Evolutionary conservation across 345 rosid species (phyloP), one percentile per base, ranked within the genome.

Genomic region (Mercurialis annua): DNA sequence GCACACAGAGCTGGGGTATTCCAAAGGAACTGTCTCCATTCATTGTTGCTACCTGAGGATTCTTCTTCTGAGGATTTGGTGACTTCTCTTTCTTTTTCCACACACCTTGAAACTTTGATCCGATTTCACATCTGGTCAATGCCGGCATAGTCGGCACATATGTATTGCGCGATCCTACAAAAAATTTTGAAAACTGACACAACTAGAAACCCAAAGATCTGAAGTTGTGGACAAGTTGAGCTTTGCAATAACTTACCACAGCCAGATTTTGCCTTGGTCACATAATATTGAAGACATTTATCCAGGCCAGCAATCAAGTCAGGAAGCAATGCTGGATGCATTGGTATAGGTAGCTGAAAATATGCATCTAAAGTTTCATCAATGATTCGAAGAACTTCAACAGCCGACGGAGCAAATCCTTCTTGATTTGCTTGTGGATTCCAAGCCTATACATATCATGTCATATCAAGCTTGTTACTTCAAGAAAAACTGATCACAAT

Each of bases 51-150:
- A 81, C 88, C 83, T 91, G 96, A 73, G 99, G 78, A 78, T 82
- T 86, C 79, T 78, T 87, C 84, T 86, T 91, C 56, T 79, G 96
- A 73, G 76, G 62, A 56, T 78, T 81, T 5, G 86, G 76, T 20
- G 84, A 67, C 85, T 89, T 91, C 71, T 94, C 98, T 83, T 92
- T 94, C 85, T 89, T 94, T 84, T 86, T 94, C 87, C 92, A 92
- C 15, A 86, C 87, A 68, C 90, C 87, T 83, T 88, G 97, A 69
- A 93, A 90, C 76, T 91, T 94, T 49, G 97, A 89, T 55, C 68
- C 99, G 0, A 77, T 77, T 10, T 82, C 82, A 75, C 95, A 91
- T 74, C 99, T 82, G 36, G 98, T 89, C 67, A 89, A 80, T 61
- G 98, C 98, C 62, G 95, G 99, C 98, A 94, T 85, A 29, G 97